These are phyloP conservation scores for Telopea speciosissima DNA, from an alignment of 177 flowering plant genomes.

Conservation along the genomic window DNA sequence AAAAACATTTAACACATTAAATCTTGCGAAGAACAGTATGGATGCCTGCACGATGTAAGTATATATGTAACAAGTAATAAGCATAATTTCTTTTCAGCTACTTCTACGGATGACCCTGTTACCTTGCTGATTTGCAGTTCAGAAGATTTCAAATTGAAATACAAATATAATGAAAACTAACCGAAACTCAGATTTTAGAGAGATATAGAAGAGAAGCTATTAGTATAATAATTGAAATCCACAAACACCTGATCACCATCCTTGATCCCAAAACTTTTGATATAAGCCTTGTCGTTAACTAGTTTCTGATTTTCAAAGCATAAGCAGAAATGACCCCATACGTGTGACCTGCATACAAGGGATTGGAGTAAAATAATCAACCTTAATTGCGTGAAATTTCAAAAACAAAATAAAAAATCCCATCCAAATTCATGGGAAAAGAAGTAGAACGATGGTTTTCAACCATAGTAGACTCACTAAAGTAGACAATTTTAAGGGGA, in stretches of 20 bases:
- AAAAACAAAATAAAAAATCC: background rate
- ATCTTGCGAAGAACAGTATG: too few species aligned
- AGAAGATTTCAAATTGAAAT: background rate
- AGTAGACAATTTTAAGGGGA: background rate
- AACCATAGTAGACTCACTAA: background rate
- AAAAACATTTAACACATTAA: too few species aligned
- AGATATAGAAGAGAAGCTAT: too few species aligned
- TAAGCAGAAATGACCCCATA: conserved; percentile 67
- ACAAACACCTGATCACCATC: conserved; percentile 62
- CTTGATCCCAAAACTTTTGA: conserved; percentile 37
- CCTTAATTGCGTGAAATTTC: background rate
- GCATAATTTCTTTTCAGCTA: background rate
- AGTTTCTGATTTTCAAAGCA: conserved; percentile 45
- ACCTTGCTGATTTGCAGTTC: background rate
- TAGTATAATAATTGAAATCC: too few species aligned
- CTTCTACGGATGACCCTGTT: background rate
- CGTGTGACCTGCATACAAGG: conserved; percentile 36
- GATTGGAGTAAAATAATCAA: background rate
- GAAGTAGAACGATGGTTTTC: background rate
- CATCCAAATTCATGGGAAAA: too few species aligned
- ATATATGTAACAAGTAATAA: background rate
- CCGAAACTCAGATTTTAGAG: too few species aligned
- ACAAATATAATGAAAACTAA: background rate
- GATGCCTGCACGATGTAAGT: too few species aligned
- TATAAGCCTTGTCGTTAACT: conserved; percentile 30